Conservation (phyloP, 345 rosid genomes). For the Rhodomyrtus tomentosa region DNA sequence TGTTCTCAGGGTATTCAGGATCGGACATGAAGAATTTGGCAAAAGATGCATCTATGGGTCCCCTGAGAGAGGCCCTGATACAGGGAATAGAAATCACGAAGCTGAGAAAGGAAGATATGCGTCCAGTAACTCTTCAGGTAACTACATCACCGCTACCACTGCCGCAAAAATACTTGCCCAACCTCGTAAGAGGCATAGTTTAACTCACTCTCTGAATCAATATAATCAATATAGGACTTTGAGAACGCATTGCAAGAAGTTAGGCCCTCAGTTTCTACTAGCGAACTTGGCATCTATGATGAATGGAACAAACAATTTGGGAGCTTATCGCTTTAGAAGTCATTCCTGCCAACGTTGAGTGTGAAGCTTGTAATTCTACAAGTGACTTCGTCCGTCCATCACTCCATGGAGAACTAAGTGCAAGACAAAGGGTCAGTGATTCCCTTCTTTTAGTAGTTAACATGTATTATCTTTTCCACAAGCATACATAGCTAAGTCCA, state of each 20-base stretch:
- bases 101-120: conserved; percentile 80
- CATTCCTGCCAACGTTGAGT: background rate
- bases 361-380: background rate
- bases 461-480: background rate
- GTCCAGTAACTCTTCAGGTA: conserved; percentile 68
- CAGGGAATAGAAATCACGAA: conserved; percentile 77
- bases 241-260: conserved; percentile 80
- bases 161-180: background rate
- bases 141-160: background rate
- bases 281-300: conserved; percentile 64
- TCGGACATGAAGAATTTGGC: conserved; percentile 97
- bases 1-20: conserved; percentile 73
- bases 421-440: background rate
- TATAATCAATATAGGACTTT: conserved; percentile 43
- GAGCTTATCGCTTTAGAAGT: conserved; percentile 48
- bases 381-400: background rate
- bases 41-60: conserved; percentile 97
- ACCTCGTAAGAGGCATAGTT: background rate
- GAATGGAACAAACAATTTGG: conserved; percentile 94
- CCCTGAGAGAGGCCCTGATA: conserved; percentile 83
- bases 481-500: background rate
- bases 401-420: background rate
- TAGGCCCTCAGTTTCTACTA: conserved; percentile 76
- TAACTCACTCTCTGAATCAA: background rate
- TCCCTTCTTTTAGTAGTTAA: background rate